Conservation (phyloP, 2,329 filamentous ascomycete genomes). For the Beauveria australis region DNA sequence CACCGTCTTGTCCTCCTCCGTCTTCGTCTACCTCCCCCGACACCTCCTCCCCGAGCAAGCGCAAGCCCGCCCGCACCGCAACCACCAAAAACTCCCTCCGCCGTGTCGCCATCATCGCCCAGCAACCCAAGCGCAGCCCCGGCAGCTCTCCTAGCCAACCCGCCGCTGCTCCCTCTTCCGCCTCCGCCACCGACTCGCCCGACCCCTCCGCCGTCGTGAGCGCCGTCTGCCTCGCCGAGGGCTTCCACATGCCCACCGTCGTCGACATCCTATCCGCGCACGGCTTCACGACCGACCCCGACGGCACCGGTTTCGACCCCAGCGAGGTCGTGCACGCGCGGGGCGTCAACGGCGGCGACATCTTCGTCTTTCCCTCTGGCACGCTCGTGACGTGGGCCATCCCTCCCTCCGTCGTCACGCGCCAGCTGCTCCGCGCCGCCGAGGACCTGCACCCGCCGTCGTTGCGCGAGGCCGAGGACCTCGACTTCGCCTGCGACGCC, state of each 20-base stretch:
- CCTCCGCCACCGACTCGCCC: conserved; percentile 17
- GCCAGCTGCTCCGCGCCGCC: conserved; percentile 67
- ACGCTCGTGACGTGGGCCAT: conserved; percentile 91
- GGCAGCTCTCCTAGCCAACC: conserved; percentile 12
- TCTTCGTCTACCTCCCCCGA: conserved; percentile 35
- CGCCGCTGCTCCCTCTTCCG: conserved; percentile 11
- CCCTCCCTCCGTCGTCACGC: conserved; percentile 66
- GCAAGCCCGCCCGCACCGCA: conserved; percentile 37
- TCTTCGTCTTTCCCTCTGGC: conserved; percentile 93
- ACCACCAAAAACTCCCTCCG: conserved; percentile 66
- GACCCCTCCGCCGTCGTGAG: conserved; percentile 40
- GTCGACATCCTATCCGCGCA: conserved; percentile 48
- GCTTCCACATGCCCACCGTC: conserved; percentile 56
- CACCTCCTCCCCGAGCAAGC: conserved; percentile 29
- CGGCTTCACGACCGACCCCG: conserved; percentile 54
- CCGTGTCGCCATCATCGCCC: conserved; percentile 78
- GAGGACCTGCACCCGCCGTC: conserved; percentile 59
- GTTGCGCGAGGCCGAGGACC: conserved; percentile 76
- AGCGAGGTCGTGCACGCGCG: conserved; percentile 57
- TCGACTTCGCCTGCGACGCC: conserved; percentile 76
- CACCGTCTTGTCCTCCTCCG: neutral
- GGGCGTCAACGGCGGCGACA: conserved; percentile 62
- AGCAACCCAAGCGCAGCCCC: conserved; percentile 40
- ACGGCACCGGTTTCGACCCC: conserved; percentile 51
- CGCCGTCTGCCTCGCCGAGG: conserved; percentile 55